phyloP scores from a whole-genome alignment of 2,329 filamentous ascomycete genomes.

The Colletotrichum chlorophyti region DNA sequence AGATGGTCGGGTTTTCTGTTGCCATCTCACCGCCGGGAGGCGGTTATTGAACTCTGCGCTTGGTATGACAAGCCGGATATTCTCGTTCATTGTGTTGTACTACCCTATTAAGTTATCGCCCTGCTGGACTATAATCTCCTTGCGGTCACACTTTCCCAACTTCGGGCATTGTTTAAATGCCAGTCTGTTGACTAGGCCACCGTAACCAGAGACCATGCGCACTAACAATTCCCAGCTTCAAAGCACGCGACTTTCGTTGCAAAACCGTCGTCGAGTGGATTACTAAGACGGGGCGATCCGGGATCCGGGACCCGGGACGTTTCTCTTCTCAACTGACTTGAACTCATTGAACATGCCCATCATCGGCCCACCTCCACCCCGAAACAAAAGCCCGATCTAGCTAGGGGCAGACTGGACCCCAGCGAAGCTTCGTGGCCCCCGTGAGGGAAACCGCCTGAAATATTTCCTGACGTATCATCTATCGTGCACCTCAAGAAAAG shows the following conservation, averaged over 20 bases:
- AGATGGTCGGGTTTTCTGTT: background rate
- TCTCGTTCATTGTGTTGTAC: too few relatives aligned
- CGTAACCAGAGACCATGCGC: too few relatives aligned
- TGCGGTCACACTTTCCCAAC: too few relatives aligned
- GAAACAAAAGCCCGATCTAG: conserved; percentile 12
- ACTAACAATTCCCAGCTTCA: too few relatives aligned
- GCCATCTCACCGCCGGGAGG: background rate
- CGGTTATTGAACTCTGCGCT: background rate
- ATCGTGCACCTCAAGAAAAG: conserved; percentile 12
- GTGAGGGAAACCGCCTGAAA: background rate
- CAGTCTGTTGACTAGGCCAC: too few relatives aligned
- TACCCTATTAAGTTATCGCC: too few relatives aligned
- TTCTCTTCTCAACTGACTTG: conserved; percentile 14
- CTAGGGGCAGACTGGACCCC: background rate
- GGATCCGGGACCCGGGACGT: too few relatives aligned
- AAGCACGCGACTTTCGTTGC: too few relatives aligned
- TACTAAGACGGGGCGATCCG: too few relatives aligned
- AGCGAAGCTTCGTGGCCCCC: conserved; percentile 5
- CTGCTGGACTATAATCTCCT: too few relatives aligned
- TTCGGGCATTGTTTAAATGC: too few relatives aligned
- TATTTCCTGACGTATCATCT: background rate
- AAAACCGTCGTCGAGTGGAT: background rate
- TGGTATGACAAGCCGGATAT: too few relatives aligned
- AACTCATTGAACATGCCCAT: conserved; percentile 19
- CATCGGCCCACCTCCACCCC: conserved; percentile 21